Evolutionary conservation across 2,329 filamentous ascomycete genomes (phyloP).

Genomic region (Celoporthe dispersa): DNA sequence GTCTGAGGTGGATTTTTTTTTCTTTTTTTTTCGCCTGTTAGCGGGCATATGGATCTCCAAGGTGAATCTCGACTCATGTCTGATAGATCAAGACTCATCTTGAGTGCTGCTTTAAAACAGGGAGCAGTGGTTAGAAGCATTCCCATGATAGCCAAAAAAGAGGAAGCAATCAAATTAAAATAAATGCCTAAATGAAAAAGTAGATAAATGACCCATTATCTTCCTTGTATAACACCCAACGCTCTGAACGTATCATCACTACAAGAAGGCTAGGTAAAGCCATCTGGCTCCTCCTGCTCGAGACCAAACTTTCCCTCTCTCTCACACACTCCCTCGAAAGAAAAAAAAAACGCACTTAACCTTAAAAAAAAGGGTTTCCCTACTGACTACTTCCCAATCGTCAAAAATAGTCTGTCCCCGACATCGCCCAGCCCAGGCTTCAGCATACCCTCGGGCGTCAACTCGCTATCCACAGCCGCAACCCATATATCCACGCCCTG

Average conservation of each 20-base stretch:
- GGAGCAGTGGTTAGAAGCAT: neutral
- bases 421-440: conserved; percentile 89
- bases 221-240: neutral
- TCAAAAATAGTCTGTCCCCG: conserved; percentile 87
- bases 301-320: too few species aligned
- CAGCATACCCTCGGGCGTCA: conserved; percentile 85
- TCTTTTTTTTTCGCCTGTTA: neutral
- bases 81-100: neutral
- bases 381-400: conserved; percentile 72
- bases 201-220: neutral
- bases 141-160: neutral
- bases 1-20: conserved; percentile 29
- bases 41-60: too few species aligned
- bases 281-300: neutral
- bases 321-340: too few species aligned
- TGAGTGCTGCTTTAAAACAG: too few species aligned
- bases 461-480: conserved; percentile 74
- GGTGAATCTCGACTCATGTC: neutral
- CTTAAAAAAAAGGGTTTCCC: neutral
- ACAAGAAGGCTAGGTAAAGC: neutral
- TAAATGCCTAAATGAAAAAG: neutral
- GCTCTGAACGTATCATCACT: neutral
- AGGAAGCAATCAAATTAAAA: neutral
- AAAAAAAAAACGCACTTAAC: neutral
- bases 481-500: conserved; percentile 81